Conservation (phyloP, 2,329 filamentous ascomycete genomes). For the Nigrospora oryzae region DNA sequence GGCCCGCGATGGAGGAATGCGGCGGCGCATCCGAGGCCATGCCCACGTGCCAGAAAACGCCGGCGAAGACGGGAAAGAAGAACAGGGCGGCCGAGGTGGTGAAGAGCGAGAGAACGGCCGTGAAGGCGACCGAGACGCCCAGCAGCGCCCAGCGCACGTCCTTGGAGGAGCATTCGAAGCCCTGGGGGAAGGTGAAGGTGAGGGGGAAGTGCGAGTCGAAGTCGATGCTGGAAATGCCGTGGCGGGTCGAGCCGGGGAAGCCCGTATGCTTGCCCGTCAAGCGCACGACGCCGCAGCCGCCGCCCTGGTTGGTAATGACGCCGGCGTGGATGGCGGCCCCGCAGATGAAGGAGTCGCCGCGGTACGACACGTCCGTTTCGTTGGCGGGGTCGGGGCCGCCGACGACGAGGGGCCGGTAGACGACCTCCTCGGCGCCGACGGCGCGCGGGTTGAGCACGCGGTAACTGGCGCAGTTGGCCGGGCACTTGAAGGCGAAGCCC, state of each 20-base stretch:
- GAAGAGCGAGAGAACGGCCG: slow-evolving; percentile 70
- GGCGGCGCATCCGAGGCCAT: slow-evolving; percentile 81
- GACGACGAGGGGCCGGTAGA: slow-evolving; percentile 57
- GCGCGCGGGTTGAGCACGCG: slow-evolving; percentile 64
- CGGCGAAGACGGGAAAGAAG: slow-evolving; percentile 75
- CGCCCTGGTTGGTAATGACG: slow-evolving; percentile 59
- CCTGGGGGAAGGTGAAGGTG: slow-evolving; percentile 67
- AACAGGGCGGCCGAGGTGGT: slow-evolving; percentile 72
- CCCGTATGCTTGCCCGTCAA: slow-evolving; percentile 59
- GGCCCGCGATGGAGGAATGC: slow-evolving; percentile 54
- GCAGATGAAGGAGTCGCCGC: slow-evolving; percentile 85
- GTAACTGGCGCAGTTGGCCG: slow-evolving; percentile 60
- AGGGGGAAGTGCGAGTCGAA: slow-evolving; percentile 90
- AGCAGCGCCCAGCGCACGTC: slow-evolving; percentile 83
- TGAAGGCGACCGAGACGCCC: slow-evolving; percentile 72
- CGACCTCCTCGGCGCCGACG: slow-evolving; percentile 60
- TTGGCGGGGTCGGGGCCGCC: slow-evolving; percentile 48
- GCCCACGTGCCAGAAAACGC: slow-evolving; percentile 82
- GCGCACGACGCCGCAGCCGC: slow-evolving; percentile 75
- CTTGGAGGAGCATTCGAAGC: slow-evolving; percentile 57
- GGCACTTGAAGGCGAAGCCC: slow-evolving; percentile 66
- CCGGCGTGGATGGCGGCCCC: slow-evolving; percentile 78
- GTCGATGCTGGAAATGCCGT: slow-evolving; percentile 67
- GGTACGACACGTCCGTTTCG: slow-evolving; percentile 53
- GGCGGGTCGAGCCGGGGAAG: slow-evolving; percentile 55